Evolutionary conservation across 2,329 filamentous ascomycete species (phyloP).

Genomic region (Plectosphaerella plurivora): DNA sequence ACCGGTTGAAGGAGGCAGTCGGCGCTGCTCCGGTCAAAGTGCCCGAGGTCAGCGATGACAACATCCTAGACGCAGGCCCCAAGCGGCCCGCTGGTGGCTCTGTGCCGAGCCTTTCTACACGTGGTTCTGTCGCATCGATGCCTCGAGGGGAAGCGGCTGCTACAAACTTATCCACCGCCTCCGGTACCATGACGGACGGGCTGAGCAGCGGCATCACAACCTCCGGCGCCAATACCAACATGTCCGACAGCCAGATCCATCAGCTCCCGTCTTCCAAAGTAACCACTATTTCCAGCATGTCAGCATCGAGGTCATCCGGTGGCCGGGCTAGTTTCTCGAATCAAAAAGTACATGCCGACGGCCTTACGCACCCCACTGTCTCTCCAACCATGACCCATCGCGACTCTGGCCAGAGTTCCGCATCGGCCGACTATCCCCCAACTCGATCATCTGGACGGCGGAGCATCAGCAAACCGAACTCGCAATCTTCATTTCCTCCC

Average conservation of each 20-base stretch:
- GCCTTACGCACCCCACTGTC: conserved; percentile 5
- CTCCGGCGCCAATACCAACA: conserved; percentile 23
- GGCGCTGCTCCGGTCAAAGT: conserved; percentile 53
- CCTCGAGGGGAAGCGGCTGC: conserved; percentile 33
- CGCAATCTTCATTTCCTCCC: conserved; percentile 27
- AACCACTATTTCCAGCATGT: conserved; percentile 41
- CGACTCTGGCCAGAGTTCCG: conserved; percentile 38
- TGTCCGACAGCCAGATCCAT: conserved; percentile 35
- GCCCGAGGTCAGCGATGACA: conserved; percentile 37
- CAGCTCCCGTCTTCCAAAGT: conserved; percentile 39
- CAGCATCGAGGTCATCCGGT: conserved; percentile 33
- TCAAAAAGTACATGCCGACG: conserved; percentile 31
- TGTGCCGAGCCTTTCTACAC: neutral
- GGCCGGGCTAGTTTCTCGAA: no score
- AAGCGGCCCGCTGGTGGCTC: neutral
- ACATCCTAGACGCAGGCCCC: conserved; percentile 32
- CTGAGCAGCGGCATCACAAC: conserved; percentile 32
- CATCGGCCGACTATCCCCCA: conserved; percentile 38
- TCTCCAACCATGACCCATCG: conserved; percentile 43
- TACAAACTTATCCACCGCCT: conserved; percentile 24
- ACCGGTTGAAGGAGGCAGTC: conserved; percentile 77
- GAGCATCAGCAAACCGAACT: conserved; percentile 39
- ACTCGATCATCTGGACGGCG: conserved; percentile 30
- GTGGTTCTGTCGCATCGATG: conserved; percentile 23
- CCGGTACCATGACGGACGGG: conserved; percentile 24